A percentile compares a stretch with the other conserved stretches of the same genome.
phyloP scores from a whole-genome alignment of 2,329 filamentous ascomycete species.

The Claviceps monticola region DNA sequence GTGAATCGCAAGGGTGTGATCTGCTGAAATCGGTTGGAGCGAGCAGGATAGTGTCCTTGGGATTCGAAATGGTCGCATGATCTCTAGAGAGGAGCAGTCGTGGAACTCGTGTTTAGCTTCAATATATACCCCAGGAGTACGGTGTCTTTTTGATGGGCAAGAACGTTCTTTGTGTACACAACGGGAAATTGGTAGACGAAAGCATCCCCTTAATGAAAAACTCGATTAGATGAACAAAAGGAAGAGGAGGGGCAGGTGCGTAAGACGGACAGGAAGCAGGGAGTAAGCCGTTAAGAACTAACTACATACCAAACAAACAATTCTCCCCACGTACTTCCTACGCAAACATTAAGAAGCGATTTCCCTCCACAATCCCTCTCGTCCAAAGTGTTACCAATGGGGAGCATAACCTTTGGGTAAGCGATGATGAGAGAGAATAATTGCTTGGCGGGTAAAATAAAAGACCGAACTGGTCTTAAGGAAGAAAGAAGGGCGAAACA shows the following conservation, averaged over 20 bases:
- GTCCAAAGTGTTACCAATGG: no score
- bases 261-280: not conserved
- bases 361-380: no score
- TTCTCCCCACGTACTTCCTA: no score
- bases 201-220: not conserved
- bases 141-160: not conserved
- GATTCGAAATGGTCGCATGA: not conserved
- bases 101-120: not conserved
- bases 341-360: no score
- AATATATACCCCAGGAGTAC: not conserved
- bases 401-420: no score
- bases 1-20: no score
- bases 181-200: not conserved
- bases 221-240: not conserved
- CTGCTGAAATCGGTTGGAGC: not conserved
- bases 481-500: no score
- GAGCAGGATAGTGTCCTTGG: not conserved
- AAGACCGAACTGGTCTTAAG: no score
- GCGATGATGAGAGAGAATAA: no score
- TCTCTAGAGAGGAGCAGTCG: not conserved
- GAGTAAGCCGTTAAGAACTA: no score
- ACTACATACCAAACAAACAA: no score
- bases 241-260: not conserved
- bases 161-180: not conserved
- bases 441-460: no score